Percentiles rank a stretch among this genome's conserved stretches.
phyloP scores from a whole-genome alignment of 2,329 filamentous ascomycete species.

The Ophiocordyceps camponoti-floridani region DNA sequence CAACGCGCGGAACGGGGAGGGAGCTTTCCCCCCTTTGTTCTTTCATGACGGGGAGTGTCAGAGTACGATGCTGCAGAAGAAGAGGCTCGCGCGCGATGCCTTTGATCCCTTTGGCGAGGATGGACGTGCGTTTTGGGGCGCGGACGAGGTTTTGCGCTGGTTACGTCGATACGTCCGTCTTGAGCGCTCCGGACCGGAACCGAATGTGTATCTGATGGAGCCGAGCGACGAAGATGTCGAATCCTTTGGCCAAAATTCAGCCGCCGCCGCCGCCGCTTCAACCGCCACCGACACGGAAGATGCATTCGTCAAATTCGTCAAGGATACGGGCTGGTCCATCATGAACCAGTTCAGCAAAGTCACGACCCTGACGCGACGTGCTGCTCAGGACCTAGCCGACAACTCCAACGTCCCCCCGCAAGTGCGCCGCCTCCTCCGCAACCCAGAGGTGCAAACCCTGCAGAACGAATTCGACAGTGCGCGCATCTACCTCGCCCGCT shows the following conservation, averaged over 20 bases:
- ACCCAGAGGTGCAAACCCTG: constrained; percentile 84
- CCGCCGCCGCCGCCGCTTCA: constrained; percentile 22
- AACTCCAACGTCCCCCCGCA: constrained; percentile 85
- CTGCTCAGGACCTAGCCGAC: constrained; percentile 80
- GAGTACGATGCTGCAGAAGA: constrained; percentile 86
- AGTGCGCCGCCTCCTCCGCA: constrained; percentile 65
- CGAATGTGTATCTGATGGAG: constrained; percentile 80
- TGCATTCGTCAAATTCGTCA: constrained; percentile 80
- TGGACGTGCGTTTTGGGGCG: constrained; percentile 91
- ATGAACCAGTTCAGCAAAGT: constrained; percentile 95
- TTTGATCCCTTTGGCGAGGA: constrained; percentile 82
- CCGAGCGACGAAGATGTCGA: constrained; percentile 69
- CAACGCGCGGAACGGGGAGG: constrained; percentile 79
- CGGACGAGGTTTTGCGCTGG: constrained; percentile 89
- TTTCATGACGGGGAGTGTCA: constrained; percentile 97
- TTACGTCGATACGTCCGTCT: constrained; percentile 67
- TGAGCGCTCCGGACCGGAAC: constrained; percentile 70
- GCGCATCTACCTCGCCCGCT: constrained; percentile 79
- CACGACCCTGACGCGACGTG: constrained; percentile 83
- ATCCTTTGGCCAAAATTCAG: constrained; percentile 49
- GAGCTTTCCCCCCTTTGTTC: constrained; percentile 74
- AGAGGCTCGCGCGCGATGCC: constrained; percentile 61
- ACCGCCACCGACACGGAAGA: constrained; percentile 47
- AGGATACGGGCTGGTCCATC: constrained; percentile 90
- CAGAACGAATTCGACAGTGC: constrained; percentile 97